Evolutionary conservation across 2,329 filamentous ascomycete genomes (phyloP), one percentile per base, ranked within the genome.

Genomic region (Phialophora macrospora): DNA sequence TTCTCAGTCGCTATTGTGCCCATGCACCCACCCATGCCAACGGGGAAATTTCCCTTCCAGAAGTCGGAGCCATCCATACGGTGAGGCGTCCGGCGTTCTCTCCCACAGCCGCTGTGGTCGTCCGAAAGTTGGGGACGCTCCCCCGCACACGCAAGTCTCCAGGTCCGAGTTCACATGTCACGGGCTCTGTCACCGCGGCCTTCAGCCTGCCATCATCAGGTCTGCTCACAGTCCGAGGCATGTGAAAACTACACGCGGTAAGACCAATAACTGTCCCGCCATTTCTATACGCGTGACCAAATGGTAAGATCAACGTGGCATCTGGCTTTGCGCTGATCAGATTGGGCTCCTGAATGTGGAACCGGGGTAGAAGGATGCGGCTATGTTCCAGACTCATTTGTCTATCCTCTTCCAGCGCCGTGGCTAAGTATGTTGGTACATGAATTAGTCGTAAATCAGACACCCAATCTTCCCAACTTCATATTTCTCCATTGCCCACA

Each of bases 211-310:
- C 52, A n/a, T 24, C 55, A 20, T 41, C n/a, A 5, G n/a, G 12
- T 20, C 20, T 57, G 32, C 28, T 46, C 34, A 8, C 34, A 26
- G 20, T 55, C 55, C 55, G 55, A 46, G 55, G 55, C 55, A 57
- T 57, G 55, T 57, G 55, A 57, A 57, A 57, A 30, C 20, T 14
- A 52, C 9, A 51, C 22, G 20, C 5, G 8, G 7, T 32, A 17
- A 55, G 7, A n/a, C 52, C 24, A 55, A 34, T 30, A 28, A 17
- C n/a, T 11, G n/a, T 55, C 17, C 17, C 12, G 28, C 52, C 28
- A 55, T 30, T 30, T 17, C 17, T 32, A 24, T n/a, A 17, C 41
- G 38, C 41, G 5, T 22, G 28, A 28, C 28, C n/a, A 24, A 8
- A 26, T 9, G 26, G 44, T 57, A 22, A 59, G 38, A 46, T 46